A percentile compares a stretch with the other conserved stretches of the same genome.
These are phyloP conservation scores for Monosporozyma yasuniensis DNA, from an alignment of 805 yeast species.

Conservation along the genomic window DNA sequence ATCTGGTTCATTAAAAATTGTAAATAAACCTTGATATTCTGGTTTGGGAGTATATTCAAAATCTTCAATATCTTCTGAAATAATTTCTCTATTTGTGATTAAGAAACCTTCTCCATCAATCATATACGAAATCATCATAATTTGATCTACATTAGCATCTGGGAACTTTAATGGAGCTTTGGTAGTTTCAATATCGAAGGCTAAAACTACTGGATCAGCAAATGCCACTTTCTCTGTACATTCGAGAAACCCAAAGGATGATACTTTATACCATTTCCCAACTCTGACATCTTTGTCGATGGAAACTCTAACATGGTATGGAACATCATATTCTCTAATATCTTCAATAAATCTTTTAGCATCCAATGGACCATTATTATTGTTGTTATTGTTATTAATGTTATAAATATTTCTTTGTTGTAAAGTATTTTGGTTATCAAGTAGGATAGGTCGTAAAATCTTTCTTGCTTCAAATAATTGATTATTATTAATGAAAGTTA, in stretches of 20 bases:
- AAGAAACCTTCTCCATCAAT: conserved; percentile 94
- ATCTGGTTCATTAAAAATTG: conserved; percentile 81
- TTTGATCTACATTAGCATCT: conserved; percentile 78
- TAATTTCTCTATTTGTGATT: conserved; percentile 89
- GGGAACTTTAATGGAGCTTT: conserved; percentile 95
- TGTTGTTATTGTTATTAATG: conserved; percentile 14
- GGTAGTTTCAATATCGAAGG: conserved; percentile 96
- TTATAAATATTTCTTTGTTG: conserved; percentile 58
- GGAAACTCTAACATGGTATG: conserved; percentile 92
- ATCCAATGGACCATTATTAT: conserved; percentile 37
- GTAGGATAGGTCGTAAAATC: conserved; percentile 56
- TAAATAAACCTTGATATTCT: conserved; percentile 84
- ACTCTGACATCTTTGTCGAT: conserved; percentile 81
- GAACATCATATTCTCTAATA: conserved; percentile 90
- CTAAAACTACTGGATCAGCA: conserved; percentile 94
- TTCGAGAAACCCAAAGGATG: conserved; percentile 46
- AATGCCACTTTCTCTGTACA: conserved; percentile 74
- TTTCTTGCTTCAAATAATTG: conserved; percentile 73
- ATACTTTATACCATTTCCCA: conserved; percentile 91
- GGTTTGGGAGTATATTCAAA: conserved; percentile 97
- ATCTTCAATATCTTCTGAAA: conserved; percentile 89
- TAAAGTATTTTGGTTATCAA: conserved; percentile 51
- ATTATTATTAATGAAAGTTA: conserved; percentile 63
- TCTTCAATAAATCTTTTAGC: conserved; percentile 58
- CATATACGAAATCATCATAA: conserved; percentile 99